phyloP scores from a whole-genome alignment of 2,329 filamentous ascomycete species.

The Zymoseptoria brevis region DNA sequence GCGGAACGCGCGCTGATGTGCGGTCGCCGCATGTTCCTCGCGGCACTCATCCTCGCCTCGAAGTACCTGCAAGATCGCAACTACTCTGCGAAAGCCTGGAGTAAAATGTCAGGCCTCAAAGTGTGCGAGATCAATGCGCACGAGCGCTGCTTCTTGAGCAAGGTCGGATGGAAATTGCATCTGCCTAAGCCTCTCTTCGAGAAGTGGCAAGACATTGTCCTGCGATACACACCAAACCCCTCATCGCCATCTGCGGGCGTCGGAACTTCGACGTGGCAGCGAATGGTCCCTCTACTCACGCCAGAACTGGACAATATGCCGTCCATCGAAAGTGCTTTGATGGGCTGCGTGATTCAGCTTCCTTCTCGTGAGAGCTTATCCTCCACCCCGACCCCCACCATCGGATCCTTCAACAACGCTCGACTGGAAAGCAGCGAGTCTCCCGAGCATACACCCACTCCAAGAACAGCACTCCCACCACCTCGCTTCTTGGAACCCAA shows the following conservation, averaged over 20 bases:
- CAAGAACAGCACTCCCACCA: constrained; percentile 25
- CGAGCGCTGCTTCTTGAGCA: constrained; percentile 81
- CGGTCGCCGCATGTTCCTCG: constrained; percentile 93
- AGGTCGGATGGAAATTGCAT: constrained; percentile 91
- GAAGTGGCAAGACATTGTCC: constrained; percentile 86
- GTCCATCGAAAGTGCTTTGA: constrained; percentile 8
- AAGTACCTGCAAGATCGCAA: constrained; percentile 98
- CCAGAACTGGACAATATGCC: constrained; percentile 46
- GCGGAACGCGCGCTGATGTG: constrained; percentile 79
- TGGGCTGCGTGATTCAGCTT: constrained; percentile 2
- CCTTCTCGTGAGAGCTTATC: constrained; percentile 9
- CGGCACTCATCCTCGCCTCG: constrained; percentile 87
- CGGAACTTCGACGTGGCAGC: constrained; percentile 32
- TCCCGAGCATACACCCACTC: constrained; percentile 38
- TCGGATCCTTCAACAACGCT: constrained; percentile 9
- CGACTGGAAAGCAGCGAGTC: constrained; percentile 24
- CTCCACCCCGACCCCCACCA: constrained; percentile 20
- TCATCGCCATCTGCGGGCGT: constrained; percentile 18
- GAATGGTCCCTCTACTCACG: constrained; percentile 48
- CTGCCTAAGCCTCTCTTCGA: constrained; percentile 84
- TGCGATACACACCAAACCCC: constrained; percentile 65
- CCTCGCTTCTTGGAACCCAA: constrained; percentile 46
- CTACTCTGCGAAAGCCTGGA: constrained; percentile 96
- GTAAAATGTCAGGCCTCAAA: constrained; percentile 95
- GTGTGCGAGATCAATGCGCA: constrained; percentile 94